Evolutionary conservation across 108 stramenopile genomes (phyloP).

Genomic region (Fragilaria radians): DNA sequence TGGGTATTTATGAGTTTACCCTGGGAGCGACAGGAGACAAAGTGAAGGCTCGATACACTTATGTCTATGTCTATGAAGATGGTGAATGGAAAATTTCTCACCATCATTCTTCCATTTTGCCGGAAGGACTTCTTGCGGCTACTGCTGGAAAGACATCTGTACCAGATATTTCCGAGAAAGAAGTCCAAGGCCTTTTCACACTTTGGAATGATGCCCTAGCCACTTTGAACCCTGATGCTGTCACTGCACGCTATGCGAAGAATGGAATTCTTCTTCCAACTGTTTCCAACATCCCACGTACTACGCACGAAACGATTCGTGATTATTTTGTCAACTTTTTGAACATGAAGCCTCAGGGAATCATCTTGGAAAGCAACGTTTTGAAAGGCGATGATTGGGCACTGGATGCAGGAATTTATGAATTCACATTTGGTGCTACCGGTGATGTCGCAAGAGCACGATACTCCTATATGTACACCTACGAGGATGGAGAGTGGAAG

Average conservation of each 20-base stretch:
- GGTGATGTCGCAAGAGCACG: slow-evolving; percentile 46
- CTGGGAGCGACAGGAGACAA: slow-evolving; percentile 35
- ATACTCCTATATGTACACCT: too few species aligned
- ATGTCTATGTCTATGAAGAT: slow-evolving; percentile 33
- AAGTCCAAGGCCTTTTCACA: too few species aligned
- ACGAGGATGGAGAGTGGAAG: slow-evolving; percentile 63
- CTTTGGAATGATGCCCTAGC: too few species aligned
- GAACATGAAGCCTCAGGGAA: slow-evolving; percentile 49
- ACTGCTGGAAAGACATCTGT: too few species aligned
- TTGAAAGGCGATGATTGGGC: slow-evolving; percentile 48
- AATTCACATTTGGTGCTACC: slow-evolving; percentile 42
- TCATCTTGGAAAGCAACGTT: slow-evolving; percentile 40
- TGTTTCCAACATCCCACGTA: slow-evolving; percentile 41
- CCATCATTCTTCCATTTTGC: slow-evolving; percentile 53
- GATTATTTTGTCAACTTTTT: slow-evolving; percentile 44
- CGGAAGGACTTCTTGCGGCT: too few species aligned
- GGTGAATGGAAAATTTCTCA: slow-evolving; percentile 58
- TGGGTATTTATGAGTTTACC: slow-evolving; percentile 47
- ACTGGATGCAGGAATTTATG: slow-evolving; percentile 51
- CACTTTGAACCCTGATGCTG: too few species aligned
- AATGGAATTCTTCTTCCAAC: too few species aligned
- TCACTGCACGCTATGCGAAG: too few species aligned
- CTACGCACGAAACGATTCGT: slow-evolving; percentile 45
- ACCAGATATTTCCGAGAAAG: too few species aligned
- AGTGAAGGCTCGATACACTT: slow-evolving; percentile 43